Evolutionary conservation across 2,329 filamentous ascomycete species (phyloP).

Genomic region (Xylaria sp.): DNA sequence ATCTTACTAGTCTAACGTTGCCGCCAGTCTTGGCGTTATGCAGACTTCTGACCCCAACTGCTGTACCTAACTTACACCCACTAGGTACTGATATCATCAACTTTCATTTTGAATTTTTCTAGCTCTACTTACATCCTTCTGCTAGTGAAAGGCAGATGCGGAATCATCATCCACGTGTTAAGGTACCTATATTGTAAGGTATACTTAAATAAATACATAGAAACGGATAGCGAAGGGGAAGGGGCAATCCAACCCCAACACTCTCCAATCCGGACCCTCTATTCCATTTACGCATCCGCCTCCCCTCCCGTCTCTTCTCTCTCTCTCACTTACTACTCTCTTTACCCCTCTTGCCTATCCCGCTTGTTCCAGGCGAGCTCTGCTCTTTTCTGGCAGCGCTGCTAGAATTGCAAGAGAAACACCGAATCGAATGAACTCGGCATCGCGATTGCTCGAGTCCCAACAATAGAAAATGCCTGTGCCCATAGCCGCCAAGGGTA

Average conservation of each 20-base stretch:
- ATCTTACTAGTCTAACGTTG: no score
- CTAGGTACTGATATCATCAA: not conserved
- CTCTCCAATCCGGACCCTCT: conserved; percentile 21
- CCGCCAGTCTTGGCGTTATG: no score
- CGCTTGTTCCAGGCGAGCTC: not conserved
- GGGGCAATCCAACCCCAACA: conserved; percentile 8
- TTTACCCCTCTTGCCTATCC: not conserved
- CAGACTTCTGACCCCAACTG: no score
- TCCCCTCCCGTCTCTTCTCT: conserved; percentile 13
- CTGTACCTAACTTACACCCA: not conserved
- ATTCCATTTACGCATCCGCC: not conserved
- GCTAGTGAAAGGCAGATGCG: not conserved
- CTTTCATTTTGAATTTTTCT: conserved; percentile 4
- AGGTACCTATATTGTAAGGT: not conserved
- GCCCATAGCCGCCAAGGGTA: conserved; percentile 54
- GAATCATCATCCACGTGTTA: not conserved
- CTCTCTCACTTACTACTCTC: not conserved
- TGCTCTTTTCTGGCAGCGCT: conserved; percentile 5
- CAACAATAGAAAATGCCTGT: conserved; percentile 49
- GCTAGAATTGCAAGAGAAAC: conserved; percentile 2
- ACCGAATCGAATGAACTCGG: conserved; percentile 3
- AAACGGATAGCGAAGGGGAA: not conserved
- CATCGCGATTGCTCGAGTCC: conserved; percentile 19
- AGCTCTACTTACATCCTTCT: not conserved
- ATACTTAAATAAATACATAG: not conserved